These are phyloP conservation scores for Magnaporthiopsis rhizophila DNA, from an alignment of 2,329 filamentous ascomycete species.

Conservation along the genomic window DNA sequence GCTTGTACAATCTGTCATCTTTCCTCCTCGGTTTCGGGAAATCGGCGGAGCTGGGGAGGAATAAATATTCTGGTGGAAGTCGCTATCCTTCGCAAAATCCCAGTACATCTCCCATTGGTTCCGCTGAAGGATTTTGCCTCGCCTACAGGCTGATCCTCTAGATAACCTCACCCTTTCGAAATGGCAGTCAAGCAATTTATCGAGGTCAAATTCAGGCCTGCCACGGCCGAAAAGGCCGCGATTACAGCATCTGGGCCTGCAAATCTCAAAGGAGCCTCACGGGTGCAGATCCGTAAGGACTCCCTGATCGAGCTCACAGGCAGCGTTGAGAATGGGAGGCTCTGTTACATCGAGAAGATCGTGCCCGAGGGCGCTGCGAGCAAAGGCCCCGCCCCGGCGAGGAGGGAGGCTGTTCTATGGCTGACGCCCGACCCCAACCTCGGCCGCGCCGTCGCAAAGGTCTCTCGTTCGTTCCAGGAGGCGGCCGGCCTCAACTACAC, in stretches of 20 bases:
- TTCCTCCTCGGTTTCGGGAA: no score
- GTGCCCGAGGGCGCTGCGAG: not conserved
- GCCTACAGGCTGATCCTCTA: no score
- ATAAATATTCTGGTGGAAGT: no score
- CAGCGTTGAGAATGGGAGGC: constrained; percentile 12
- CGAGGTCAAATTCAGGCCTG: constrained; percentile 8
- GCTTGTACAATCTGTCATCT: no score
- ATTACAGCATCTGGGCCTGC: not conserved
- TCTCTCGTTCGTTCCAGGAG: constrained; percentile 66
- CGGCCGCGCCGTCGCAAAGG: constrained; percentile 34
- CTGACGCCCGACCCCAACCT: constrained; percentile 7
- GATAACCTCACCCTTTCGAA: no score
- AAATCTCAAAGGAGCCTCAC: constrained; percentile 6
- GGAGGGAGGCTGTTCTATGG: constrained; percentile 13
- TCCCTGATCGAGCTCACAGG: constrained; percentile 14
- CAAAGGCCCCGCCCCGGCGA: not conserved
- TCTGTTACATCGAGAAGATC: constrained; percentile 13
- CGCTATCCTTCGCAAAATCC: no score
- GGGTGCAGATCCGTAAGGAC: constrained; percentile 15
- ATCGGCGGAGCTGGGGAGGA: no score
- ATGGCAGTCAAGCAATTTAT: constrained; percentile 8
- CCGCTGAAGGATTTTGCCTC: no score
- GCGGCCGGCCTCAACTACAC: constrained; percentile 64
- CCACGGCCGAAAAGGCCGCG: constrained; percentile 2
- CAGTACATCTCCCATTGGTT: no score